Evolutionary conservation across 345 rosid species (phyloP).

Genomic region (Populus ilicifolia): DNA sequence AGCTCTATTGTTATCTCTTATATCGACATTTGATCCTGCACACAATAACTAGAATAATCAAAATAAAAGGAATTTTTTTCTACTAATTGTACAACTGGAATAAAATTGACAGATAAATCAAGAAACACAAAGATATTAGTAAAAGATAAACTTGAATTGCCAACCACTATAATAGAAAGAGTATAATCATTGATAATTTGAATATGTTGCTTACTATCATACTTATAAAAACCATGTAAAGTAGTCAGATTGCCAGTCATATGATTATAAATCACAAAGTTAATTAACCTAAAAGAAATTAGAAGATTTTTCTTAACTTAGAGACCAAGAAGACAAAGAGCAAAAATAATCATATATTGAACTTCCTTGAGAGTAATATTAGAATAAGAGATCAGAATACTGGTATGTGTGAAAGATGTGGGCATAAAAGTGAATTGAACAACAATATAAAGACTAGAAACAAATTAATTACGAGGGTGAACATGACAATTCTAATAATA

Average conservation of each 20-base stretch:
- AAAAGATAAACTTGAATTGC: neutral
- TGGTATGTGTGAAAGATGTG: neutral
- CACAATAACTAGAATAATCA: neutral
- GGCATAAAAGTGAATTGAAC: neutral
- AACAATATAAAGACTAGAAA: neutral
- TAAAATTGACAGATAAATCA: neutral
- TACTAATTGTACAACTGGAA: no score
- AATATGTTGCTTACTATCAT: neutral
- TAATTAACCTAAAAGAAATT: neutral
- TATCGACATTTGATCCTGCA: neutral
- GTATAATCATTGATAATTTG: neutral
- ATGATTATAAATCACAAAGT: no score
- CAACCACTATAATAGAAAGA: neutral
- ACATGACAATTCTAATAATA: no score
- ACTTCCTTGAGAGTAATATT: neutral
- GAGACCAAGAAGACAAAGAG: neutral
- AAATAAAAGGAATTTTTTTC: neutral
- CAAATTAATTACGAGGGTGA: no score
- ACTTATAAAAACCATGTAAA: neutral
- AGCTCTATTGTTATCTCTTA: neutral
- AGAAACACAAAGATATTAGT: neutral
- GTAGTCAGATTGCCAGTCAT: no score
- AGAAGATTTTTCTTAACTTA: neutral
- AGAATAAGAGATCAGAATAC: neutral
- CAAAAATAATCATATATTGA: no score